A percentile compares a stretch with the other conserved stretches of the same genome.
phyloP scores from a whole-genome alignment of 495 filamentous ascomycete species.

The Apodospora peruviana region DNA sequence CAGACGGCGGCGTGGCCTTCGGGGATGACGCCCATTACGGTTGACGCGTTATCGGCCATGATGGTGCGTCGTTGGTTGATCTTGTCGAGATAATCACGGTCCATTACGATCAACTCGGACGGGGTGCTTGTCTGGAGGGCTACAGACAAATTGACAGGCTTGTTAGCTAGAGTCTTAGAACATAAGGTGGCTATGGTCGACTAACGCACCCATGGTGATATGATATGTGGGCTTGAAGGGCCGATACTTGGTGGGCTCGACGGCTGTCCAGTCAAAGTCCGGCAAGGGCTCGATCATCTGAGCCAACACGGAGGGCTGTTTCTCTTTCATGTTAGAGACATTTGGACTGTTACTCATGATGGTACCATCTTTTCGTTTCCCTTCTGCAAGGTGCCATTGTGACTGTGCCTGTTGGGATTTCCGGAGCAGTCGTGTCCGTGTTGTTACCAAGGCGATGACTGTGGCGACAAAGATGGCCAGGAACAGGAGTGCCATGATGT shows the following conservation, averaged over 20 bases:
- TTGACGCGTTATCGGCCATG: slow-evolving; percentile 42
- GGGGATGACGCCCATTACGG: slow-evolving; percentile 40
- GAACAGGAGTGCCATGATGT: not conserved
- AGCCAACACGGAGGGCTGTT: not conserved
- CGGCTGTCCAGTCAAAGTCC: slow-evolving; percentile 55
- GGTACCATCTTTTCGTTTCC: no score
- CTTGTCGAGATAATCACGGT: slow-evolving; percentile 57
- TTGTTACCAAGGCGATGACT: not conserved
- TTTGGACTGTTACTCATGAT: no score
- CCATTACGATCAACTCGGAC: slow-evolving; percentile 60
- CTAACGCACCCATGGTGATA: slow-evolving; percentile 61
- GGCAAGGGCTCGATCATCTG: slow-evolving; percentile 45
- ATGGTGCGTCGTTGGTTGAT: slow-evolving; percentile 48
- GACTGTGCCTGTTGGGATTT: no score
- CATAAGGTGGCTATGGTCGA: not conserved
- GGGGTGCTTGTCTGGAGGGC: slow-evolving; percentile 45
- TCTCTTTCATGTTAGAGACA: not conserved
- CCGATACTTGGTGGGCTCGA: slow-evolving; percentile 55
- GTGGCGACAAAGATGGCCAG: not conserved
- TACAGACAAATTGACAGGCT: slow-evolving; percentile 1
- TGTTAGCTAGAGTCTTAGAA: not conserved
- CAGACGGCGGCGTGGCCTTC: slow-evolving; percentile 44
- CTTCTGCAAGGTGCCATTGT: no score
- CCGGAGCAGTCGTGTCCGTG: not conserved
- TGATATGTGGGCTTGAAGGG: slow-evolving; percentile 69